Evolutionary conservation across 2,329 filamentous ascomycete species (phyloP).

Genomic region (Atkinsonella texensis): DNA sequence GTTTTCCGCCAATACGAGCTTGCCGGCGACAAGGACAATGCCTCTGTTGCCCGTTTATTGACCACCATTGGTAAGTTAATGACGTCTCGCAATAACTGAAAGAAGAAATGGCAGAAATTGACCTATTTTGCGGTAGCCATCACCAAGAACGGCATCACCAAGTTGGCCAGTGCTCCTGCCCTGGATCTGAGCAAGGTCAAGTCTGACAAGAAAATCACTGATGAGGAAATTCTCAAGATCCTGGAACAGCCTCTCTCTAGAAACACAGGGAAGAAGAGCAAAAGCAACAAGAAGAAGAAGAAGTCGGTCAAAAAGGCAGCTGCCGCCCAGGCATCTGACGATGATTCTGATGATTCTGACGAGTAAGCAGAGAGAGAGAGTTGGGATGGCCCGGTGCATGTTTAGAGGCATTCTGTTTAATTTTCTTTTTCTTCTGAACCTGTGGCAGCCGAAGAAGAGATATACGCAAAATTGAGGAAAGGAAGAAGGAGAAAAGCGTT

Average conservation of each 20-base stretch:
- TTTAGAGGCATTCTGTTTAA: not conserved
- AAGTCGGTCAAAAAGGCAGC: constrained; percentile 37
- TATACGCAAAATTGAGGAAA: not conserved
- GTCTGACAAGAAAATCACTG: constrained; percentile 95
- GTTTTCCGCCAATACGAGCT: constrained; percentile 95
- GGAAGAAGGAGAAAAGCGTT: not conserved
- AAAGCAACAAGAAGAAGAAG: constrained; percentile 64
- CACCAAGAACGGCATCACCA: constrained; percentile 92
- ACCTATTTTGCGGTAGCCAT: constrained; percentile 42
- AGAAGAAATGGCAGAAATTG: constrained; percentile 22
- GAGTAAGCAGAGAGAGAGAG: constrained; percentile 6
- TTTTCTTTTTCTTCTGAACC: not conserved
- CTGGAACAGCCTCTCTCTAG: constrained; percentile 78
- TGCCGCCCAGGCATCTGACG: constrained; percentile 22
- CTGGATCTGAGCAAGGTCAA: constrained; percentile 74
- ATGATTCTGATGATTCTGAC: constrained; percentile 20
- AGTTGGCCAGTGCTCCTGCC: constrained; percentile 64
- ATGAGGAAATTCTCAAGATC: constrained; percentile 91
- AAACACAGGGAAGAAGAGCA: constrained; percentile 88
- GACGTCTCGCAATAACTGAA: not conserved
- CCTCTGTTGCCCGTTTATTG: constrained; percentile 74
- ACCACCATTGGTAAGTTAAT: constrained; percentile 74
- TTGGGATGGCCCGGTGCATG: not conserved
- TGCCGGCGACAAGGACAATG: constrained; percentile 81
- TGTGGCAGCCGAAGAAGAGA: not conserved